A percentile compares a stretch with the other conserved stretches of the same genome.
phyloP scores from a whole-genome alignment of 768 basidiomycete species.

The Plicaturopsis crispa region DNA sequence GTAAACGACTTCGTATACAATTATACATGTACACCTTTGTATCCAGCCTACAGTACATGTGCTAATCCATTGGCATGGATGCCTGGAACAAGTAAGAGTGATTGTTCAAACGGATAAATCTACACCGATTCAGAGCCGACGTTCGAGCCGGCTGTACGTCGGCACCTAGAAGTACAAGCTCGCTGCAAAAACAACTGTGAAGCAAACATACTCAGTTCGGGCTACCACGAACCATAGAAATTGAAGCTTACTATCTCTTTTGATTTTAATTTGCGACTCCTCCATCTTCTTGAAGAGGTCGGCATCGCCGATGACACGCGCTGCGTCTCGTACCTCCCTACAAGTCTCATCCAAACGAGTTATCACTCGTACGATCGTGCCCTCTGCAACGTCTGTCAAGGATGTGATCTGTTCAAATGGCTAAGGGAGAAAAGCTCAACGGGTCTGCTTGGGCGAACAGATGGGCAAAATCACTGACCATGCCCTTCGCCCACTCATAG shows the following conservation, averaged over 20 bases:
- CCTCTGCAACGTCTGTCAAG: constrained; percentile 92
- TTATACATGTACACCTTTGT: no score
- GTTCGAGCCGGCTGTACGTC: no score
- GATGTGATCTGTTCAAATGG: constrained; percentile 92
- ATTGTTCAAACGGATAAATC: no score
- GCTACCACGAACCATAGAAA: not conserved
- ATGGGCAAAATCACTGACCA: constrained; percentile 69
- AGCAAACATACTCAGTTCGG: constrained; percentile 6
- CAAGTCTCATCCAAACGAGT: constrained; percentile 96
- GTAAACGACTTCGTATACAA: no score
- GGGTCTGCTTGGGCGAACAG: not conserved
- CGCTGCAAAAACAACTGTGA: constrained; percentile 75
- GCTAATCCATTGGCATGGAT: no score
- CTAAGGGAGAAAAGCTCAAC: no score
- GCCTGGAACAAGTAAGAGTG: no score
- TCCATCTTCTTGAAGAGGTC: constrained; percentile 98
- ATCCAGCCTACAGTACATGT: no score
- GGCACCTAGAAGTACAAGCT: constrained; percentile 81
- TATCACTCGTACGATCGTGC: constrained; percentile 94
- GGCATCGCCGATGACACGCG: constrained; percentile 93
- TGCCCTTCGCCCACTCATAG: constrained; percentile 98
- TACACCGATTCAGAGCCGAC: no score
- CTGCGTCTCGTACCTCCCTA: constrained; percentile 93
- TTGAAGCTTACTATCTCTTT: constrained; percentile 80
- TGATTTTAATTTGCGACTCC: constrained; percentile 87